A percentile compares a stretch with the other conserved stretches of the same genome.
These are phyloP conservation scores for Candida michaelii DNA, from an alignment of 805 yeast genomes.

Conservation along the genomic window DNA sequence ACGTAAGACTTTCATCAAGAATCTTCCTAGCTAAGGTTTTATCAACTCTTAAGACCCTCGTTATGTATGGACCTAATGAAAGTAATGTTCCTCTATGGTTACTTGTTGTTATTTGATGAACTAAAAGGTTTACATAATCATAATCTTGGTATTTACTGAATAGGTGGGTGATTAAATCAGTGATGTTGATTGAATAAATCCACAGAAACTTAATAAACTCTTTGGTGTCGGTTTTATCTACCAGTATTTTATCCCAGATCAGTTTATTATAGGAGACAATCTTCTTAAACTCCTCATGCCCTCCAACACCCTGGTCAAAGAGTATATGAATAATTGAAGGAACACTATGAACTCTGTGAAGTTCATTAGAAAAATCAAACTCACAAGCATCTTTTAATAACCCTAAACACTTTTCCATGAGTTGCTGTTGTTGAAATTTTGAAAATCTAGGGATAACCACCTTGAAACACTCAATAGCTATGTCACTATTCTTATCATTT, in stretches of 20 bases:
- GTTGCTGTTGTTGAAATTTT: background rate
- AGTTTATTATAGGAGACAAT: background rate
- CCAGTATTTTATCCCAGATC: conserved; percentile 47
- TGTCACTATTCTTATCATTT: conserved; percentile 68
- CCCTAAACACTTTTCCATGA: background rate
- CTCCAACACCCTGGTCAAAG: background rate
- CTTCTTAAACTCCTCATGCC: background rate
- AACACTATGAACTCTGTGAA: background rate
- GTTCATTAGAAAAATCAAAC: background rate
- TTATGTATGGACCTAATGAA: conserved; percentile 79
- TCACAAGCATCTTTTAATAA: conserved; percentile 5
- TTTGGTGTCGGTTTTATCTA: conserved; percentile 10
- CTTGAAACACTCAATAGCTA: conserved; percentile 70
- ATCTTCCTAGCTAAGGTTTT: background rate
- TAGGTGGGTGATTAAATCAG: background rate
- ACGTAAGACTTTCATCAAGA: conserved; percentile 49
- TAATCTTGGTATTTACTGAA: conserved; percentile 17
- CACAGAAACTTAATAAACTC: background rate
- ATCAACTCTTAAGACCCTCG: conserved; percentile 17
- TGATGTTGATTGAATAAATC: conserved; percentile 1
- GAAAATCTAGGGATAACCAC: conserved; percentile 14
- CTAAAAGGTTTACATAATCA: conserved; percentile 53
- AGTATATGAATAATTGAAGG: background rate
- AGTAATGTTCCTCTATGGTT: conserved; percentile 93
- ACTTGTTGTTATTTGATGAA: conserved; percentile 67